A percentile compares a stretch with the other conserved stretches of the same genome.
Evolutionary conservation across 2,329 filamentous ascomycete species (phyloP).

Genomic region (Microcyclospora pomicola): DNA sequence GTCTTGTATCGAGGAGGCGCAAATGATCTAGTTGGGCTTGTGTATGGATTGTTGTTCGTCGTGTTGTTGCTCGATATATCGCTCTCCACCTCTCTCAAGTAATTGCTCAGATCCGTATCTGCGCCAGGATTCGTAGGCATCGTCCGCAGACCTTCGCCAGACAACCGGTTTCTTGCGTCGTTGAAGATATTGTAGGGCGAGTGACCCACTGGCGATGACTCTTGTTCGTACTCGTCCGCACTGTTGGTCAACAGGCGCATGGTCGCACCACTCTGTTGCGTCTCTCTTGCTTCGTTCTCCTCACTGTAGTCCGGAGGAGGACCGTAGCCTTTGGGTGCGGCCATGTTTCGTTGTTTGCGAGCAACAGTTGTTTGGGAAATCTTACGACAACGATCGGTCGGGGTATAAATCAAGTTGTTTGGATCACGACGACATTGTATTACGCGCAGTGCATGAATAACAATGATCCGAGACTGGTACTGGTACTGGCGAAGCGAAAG

Average conservation of each 20-base stretch:
- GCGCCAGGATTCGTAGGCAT: slow-evolving; percentile 3
- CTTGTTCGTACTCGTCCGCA: slow-evolving; percentile 28
- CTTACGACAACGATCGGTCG: no score
- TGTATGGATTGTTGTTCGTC: slow-evolving; percentile 2
- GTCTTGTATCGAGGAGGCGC: slow-evolving; percentile 14
- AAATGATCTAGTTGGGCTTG: slow-evolving; percentile 9
- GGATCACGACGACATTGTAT: no score
- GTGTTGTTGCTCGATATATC: slow-evolving; percentile 10
- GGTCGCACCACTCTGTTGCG: slow-evolving; percentile 25
- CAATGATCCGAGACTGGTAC: no score
- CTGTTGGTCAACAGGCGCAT: slow-evolving; percentile 38
- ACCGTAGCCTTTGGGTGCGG: no score
- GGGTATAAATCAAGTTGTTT: no score
- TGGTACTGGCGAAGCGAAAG: no score
- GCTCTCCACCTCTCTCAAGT: slow-evolving; percentile 29
- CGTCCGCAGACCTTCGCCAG: slow-evolving; percentile 5
- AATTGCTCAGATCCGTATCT: slow-evolving; percentile 27
- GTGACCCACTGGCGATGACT: slow-evolving; percentile 19
- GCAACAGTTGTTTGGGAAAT: no score
- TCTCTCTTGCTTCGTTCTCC: no score
- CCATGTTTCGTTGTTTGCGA: no score
- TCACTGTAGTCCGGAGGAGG: no score
- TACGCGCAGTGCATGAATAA: no score
- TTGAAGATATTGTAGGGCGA: slow-evolving; percentile 26
- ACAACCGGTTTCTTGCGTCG: slow-evolving; percentile 15